Conservation (phyloP, 768 basidiomycete genomes). For the Tremella yokohamensis region DNA sequence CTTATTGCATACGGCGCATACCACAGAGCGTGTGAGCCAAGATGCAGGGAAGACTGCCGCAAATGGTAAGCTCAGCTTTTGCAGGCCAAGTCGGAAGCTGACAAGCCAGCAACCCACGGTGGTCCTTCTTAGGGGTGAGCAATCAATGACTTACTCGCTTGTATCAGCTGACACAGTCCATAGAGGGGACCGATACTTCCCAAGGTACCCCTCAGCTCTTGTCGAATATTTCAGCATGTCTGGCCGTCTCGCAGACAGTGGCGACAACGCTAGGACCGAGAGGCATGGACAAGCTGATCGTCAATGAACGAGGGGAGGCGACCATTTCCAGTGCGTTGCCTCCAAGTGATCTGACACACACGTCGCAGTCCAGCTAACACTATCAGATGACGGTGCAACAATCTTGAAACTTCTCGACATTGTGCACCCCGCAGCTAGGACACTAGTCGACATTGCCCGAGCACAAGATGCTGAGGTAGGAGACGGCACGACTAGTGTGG, state of each 20-base stretch:
- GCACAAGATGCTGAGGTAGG: conserved; percentile 99
- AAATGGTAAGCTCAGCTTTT: conserved; percentile 35
- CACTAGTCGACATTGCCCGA: conserved; percentile 95
- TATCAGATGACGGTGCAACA: conserved; percentile 84
- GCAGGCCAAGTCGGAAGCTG: neutral
- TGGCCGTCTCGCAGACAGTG: conserved; percentile 85
- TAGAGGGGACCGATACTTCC: conserved; percentile 90
- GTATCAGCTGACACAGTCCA: neutral
- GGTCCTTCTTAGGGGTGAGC: conserved; percentile 68
- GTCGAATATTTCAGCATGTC: conserved; percentile 94
- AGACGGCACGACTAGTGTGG: conserved; percentile 96
- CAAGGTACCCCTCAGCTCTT: conserved; percentile 89
- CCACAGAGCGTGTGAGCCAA: conserved; percentile 6
- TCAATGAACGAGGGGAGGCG: conserved; percentile 85
- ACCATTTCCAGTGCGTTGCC: conserved; percentile 76
- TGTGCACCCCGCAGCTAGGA: conserved; percentile 94
- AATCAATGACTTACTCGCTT: neutral
- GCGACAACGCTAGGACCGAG: conserved; percentile 93
- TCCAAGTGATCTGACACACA: neutral
- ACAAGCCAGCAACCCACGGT: conserved; percentile 85
- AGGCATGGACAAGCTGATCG: conserved; percentile 98
- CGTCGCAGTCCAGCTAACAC: neutral
- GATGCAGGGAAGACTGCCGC: conserved; percentile 47
- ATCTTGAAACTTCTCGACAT: conserved; percentile 96
- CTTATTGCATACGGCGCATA: neutral